Conservation (phyloP, 2,329 filamentous ascomycete genomes). For the Penicillium sp. region DNA sequence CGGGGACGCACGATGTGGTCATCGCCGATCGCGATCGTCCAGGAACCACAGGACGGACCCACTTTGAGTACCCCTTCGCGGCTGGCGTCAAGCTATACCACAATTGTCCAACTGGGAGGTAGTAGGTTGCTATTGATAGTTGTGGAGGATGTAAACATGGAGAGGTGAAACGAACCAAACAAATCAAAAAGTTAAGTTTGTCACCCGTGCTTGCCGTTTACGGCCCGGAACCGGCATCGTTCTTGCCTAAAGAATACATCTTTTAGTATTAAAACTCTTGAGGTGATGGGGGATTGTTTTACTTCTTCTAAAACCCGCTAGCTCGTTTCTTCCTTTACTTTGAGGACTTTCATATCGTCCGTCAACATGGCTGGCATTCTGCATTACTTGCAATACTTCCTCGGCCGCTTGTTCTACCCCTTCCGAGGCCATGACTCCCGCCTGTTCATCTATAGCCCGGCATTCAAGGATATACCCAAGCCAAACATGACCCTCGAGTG, state of each 20-base stretch:
- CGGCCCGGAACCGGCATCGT: slow-evolving; percentile 22
- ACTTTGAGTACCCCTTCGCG: neutral
- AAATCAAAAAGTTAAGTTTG: neutral
- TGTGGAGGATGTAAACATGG: neutral
- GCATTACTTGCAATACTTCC: slow-evolving; percentile 21
- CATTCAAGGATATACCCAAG: slow-evolving; percentile 23
- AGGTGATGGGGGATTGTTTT: too few relatives aligned
- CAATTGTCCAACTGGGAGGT: neutral
- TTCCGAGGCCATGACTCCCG: slow-evolving; percentile 27
- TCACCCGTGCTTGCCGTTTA: slow-evolving; percentile 14
- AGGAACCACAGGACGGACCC: slow-evolving; percentile 7
- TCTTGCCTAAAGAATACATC: neutral
- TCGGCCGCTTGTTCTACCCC: slow-evolving; percentile 24
- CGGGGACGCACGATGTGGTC: slow-evolving; percentile 3
- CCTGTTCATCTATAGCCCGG: slow-evolving; percentile 21
- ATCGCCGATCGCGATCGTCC: slow-evolving; percentile 4
- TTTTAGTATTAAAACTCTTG: neutral
- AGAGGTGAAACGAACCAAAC: neutral
- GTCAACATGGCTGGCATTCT: slow-evolving; percentile 4
- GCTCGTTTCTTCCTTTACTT: neutral
- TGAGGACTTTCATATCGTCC: neutral
- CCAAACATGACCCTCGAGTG: slow-evolving; percentile 28
- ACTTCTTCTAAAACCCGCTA: too few relatives aligned
- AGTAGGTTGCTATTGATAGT: too few relatives aligned
- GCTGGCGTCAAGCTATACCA: neutral